These are phyloP conservation scores for Didymella segeticola DNA, from an alignment of 2,329 filamentous ascomycete genomes.

Conservation along the genomic window DNA sequence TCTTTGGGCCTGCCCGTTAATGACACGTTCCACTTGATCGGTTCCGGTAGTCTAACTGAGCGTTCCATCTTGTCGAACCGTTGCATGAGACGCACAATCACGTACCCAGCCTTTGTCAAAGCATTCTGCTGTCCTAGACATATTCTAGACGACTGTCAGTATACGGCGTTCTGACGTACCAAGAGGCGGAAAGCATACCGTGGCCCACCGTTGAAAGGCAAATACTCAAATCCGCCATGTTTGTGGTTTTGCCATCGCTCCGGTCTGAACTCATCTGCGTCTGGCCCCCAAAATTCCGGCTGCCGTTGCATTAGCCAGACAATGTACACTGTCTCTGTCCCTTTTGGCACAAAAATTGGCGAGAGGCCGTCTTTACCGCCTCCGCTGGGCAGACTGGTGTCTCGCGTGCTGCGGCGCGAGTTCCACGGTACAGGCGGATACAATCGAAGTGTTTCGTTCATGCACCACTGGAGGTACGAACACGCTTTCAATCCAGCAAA, in stretches of 20 bases:
- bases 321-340: conserved; percentile 18
- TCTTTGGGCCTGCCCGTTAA: background rate
- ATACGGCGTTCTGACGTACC: conserved; percentile 14
- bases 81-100: conserved; percentile 27
- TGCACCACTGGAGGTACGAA: conserved; percentile 26
- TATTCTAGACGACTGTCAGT: background rate
- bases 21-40: background rate
- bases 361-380: conserved; percentile 31
- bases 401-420: conserved; percentile 22
- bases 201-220: conserved; percentile 37
- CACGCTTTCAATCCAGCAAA: conserved; percentile 19
- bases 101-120: conserved; percentile 3
- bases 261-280: conserved; percentile 32
- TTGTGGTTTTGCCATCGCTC: conserved; percentile 28
- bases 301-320: conserved; percentile 28
- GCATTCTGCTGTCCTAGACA: conserved; percentile 7
- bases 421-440: conserved; percentile 34
- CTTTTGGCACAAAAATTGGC: conserved; percentile 33
- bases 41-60: background rate
- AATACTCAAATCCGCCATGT: conserved; percentile 24
- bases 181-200: conserved; percentile 28
- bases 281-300: conserved; percentile 29
- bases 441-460: conserved; percentile 36
- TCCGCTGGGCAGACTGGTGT: conserved; percentile 39
- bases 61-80: conserved; percentile 28